Base-by-base conservation (phyloP, 225 moss, liverwort and hornwort species). In the Sphagnum tenellum region DNA sequence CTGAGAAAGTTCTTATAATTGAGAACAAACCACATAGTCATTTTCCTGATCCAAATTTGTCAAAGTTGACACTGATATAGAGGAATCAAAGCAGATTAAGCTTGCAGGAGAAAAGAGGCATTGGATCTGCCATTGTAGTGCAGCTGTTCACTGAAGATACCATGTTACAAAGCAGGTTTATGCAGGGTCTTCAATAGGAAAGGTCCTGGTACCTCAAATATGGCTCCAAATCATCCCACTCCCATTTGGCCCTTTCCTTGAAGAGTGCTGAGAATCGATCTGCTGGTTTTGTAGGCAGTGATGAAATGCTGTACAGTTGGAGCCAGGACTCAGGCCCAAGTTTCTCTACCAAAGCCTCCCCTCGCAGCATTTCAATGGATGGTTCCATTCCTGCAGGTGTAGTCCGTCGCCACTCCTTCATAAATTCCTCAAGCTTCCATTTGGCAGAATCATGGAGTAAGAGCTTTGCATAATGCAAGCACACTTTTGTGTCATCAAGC, bases 161-260 rank as follows among this genome's bases (percentile, higher is more conserved):
- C 29, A 29, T 29, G 29, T 0, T 29, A 29, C 29, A 29, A 29
- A 29, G 29, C 29, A 29, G 29, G 29, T 29, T 29, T 29, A 29
- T 29, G 29, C 12, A 14, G 3, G 49, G 12, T 12, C 11, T 46
- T 3, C 45, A 56, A 3, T 7, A 55, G 12, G 59, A 45, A 52
- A 48, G 6, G 0, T 29, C 29, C 29, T 29, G 70, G 68, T 63
- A 96, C 96, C 88, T 89, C 29, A 98, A 64, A 68, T 90, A 98
- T 13, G 90, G 90, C 70, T 93, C 89, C 51, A 98, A 73, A 62
- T 93, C 98, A 14, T 89, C 80, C 98, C 89, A 98, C 66, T 87
- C 83, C 98, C 98, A 98, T 70, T 82, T 98, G 0, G 82, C 44
- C 72, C 81, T 90, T 63, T 83, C 78, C 74, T 86, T 85, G 70